phyloP scores from a whole-genome alignment of 352 stramenopile species.

The Pythium rhizo-oryzae region DNA sequence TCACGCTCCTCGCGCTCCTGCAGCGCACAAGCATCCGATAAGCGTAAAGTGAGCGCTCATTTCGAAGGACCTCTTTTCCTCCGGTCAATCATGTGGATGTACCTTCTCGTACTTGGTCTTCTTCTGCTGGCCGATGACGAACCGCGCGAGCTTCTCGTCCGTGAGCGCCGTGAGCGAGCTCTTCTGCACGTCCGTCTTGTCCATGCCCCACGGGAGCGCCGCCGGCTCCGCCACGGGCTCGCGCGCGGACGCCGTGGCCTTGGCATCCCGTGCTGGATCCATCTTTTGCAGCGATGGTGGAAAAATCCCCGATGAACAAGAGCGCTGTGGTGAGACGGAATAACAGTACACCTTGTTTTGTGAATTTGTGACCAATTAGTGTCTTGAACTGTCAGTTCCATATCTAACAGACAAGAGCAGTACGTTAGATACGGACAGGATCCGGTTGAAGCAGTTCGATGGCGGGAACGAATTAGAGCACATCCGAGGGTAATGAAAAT shows the following conservation, averaged over 20 bases:
- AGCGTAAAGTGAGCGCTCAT: not conserved
- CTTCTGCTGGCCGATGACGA: conserved; percentile 77
- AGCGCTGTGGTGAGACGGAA: too few species aligned
- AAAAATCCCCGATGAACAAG: too few species aligned
- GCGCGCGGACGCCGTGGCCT: conserved; percentile 4
- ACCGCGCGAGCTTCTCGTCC: conserved; percentile 80
- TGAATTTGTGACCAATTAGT: too few species aligned
- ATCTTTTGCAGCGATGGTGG: not conserved
- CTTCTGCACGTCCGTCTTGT: conserved; percentile 65
- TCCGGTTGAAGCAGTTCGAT: too few species aligned
- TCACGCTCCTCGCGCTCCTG: conserved; percentile 82
- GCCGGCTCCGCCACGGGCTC: conserved; percentile 24
- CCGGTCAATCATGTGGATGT: not conserved
- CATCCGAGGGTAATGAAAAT: too few species aligned
- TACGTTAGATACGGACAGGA: too few species aligned
- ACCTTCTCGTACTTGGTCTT: conserved; percentile 91
- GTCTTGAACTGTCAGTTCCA: too few species aligned
- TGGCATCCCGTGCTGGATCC: conserved; percentile 2
- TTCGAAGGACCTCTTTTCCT: not conserved
- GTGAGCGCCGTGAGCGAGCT: conserved; percentile 67
- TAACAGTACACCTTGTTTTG: too few species aligned
- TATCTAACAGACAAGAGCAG: too few species aligned
- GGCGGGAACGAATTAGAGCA: too few species aligned
- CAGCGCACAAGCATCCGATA: not conserved
- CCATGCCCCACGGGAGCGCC: conserved; percentile 64